Evolutionary conservation across 148 eudicot species (phyloP).

Genomic region (Rhododendron kiyosumense): DNA sequence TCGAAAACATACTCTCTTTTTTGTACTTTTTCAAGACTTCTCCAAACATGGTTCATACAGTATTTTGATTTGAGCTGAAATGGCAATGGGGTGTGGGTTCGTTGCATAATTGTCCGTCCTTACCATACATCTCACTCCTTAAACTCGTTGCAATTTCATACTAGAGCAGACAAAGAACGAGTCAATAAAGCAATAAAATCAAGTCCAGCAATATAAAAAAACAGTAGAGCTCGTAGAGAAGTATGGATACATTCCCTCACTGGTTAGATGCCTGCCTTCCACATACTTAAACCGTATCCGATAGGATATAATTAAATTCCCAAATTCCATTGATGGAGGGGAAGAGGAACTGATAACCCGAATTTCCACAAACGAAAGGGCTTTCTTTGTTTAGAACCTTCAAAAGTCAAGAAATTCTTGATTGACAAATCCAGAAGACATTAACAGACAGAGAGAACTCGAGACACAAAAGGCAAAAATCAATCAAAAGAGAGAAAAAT

Average conservation of each 20-base stretch:
- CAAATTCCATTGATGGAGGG: neutral
- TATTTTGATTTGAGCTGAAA: too few species aligned
- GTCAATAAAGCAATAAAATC: too few species aligned
- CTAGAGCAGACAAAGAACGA: too few species aligned
- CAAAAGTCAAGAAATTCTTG: neutral
- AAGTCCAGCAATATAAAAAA: neutral
- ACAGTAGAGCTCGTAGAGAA: neutral
- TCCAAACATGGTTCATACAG: too few species aligned
- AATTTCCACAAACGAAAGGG: neutral
- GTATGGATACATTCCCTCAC: neutral
- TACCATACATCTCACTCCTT: too few species aligned
- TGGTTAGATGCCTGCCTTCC: neutral
- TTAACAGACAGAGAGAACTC: neutral
- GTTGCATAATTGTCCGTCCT: too few species aligned
- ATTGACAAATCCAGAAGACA: neutral
- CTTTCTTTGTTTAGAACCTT: neutral
- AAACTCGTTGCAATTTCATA: too few species aligned
- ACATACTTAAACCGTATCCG: neutral
- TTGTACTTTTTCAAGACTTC: too few species aligned
- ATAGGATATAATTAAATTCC: neutral
- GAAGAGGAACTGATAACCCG: neutral
- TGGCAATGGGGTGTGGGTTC: too few species aligned
- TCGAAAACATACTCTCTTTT: too few species aligned
- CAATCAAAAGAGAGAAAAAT: neutral
- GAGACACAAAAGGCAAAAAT: neutral